Conservation (phyloP, 306 rosid genomes). For the Rosa persica region DNA sequence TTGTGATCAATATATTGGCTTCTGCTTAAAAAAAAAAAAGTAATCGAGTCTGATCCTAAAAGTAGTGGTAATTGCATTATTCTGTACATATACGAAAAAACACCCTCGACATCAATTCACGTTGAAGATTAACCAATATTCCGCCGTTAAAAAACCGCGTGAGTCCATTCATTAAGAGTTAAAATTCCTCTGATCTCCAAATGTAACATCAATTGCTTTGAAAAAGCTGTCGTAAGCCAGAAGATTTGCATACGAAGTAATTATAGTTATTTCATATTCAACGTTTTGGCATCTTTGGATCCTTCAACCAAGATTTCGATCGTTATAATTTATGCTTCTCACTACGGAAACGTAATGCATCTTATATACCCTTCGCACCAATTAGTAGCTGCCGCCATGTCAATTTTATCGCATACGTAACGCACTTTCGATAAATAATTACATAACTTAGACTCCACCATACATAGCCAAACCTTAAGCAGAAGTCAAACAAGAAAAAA, state of each 20-base stretch:
- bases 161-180: background rate
- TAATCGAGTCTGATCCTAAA: background rate
- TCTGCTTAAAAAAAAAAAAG: too few relatives aligned
- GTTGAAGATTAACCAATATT: background rate
- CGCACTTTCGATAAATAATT: background rate
- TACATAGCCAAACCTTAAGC: background rate
- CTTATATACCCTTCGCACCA: background rate
- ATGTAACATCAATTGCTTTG: background rate
- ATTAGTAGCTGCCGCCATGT: background rate
- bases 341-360: background rate
- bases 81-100: background rate
- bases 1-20: too few relatives aligned
- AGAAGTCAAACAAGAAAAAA: background rate
- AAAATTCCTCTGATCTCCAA: background rate
- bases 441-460: background rate
- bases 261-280: background rate
- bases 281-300: background rate
- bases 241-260: background rate
- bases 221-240: background rate
- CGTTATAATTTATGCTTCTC: background rate
- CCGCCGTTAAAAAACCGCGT: background rate
- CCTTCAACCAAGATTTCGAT: background rate
- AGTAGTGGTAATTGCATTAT: background rate
- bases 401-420: background rate
- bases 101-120: background rate